Evolutionary conservation across 495 filamentous ascomycete species (phyloP), one percentile per base, ranked within the genome.

Genomic region (Penicillium tannophilum): DNA sequence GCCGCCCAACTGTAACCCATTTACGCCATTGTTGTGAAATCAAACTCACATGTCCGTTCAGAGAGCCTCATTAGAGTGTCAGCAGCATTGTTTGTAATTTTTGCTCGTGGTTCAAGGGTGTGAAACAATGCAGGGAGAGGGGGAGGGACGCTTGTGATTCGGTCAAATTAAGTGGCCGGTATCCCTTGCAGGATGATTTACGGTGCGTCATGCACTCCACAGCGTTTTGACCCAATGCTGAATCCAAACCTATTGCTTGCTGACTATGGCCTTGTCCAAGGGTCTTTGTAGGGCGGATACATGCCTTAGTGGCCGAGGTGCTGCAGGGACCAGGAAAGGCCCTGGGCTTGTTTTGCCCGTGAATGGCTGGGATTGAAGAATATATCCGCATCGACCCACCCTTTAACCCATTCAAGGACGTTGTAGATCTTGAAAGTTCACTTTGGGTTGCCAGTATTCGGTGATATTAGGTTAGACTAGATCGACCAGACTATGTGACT

Each of bases 61-160:
- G 56, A 57, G 49, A 51, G 7, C 50, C 41, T 39, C 28, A 17
- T 31, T 23, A 23, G 20, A 23, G 20, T 23, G 20, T 23, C 20
- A 23, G 20, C n/a, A 65, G 33, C 28, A 51, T 60, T 66, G 35
- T 60, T 28, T 20, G 23, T 47, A 62, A 64, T 63, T 68, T 58
- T 50, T 67, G 16, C 28, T 50, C 50, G 61, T 59, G 57, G 56
- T 10, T 23, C 44, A 61, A 53, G 57, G 59, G 55, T 46, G 39
- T 33, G 28, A 59, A 68, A 63, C 60, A 65, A 68, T 68, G 62
- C 60, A 65, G 65, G 65, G 63, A 56, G 57, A 31, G 42, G 11
- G n/a, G 48, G 23, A 26, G 47, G 10, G 44, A 6, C 23, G 55
- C 57, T 53, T 66, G 43, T 52, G 54, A 36, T n/a, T 51, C 43